Conservation (phyloP, 495 filamentous ascomycete genomes). For the Neurospora sp. region DNA sequence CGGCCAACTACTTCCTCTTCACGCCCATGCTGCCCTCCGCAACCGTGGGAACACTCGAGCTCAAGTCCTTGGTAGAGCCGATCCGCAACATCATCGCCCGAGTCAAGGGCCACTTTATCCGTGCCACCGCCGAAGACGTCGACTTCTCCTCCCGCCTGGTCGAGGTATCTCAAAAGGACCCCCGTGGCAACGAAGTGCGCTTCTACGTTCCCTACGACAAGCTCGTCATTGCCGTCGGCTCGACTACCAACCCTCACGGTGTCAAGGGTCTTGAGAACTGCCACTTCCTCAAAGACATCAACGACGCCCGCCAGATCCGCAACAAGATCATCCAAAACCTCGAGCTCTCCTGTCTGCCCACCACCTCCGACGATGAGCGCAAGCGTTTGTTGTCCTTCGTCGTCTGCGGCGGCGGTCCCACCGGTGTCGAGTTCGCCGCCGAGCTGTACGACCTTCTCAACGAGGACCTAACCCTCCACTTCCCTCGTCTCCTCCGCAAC, state of each 20-base stretch:
- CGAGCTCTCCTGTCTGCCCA: constrained; percentile 86
- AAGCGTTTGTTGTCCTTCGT: constrained; percentile 86
- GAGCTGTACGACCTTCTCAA: constrained; percentile 95
- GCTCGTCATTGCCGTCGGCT: constrained; percentile 89
- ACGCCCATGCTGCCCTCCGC: constrained; percentile 96
- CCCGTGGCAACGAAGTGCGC: constrained; percentile 54
- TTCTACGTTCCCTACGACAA: constrained; percentile 99
- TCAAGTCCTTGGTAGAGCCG: constrained; percentile 85
- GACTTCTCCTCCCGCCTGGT: constrained; percentile 87
- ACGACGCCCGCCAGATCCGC: constrained; percentile 80
- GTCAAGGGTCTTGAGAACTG: constrained; percentile 93
- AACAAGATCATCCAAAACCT: constrained; percentile 87
- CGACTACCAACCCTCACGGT: constrained; percentile 86
- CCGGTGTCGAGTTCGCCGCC: constrained; percentile 94
- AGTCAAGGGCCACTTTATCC: constrained; percentile 80
- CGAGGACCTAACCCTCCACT: constrained; percentile 75
- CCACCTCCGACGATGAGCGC: constrained; percentile 82
- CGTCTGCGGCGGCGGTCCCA: constrained; percentile 88
- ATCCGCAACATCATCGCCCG: constrained; percentile 71
- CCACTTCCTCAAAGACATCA: constrained; percentile 87
- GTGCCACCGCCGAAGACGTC: constrained; percentile 73
- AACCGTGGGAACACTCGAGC: constrained; percentile 88
- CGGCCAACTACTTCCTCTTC: constrained; percentile 93
- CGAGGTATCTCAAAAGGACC: constrained; percentile 66
- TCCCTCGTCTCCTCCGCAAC: constrained; percentile 82